Evolutionary conservation across 2,329 filamentous ascomycete species (phyloP), one percentile per base, ranked within the genome.

Genomic region (Bipolaris sorokiniana): DNA sequence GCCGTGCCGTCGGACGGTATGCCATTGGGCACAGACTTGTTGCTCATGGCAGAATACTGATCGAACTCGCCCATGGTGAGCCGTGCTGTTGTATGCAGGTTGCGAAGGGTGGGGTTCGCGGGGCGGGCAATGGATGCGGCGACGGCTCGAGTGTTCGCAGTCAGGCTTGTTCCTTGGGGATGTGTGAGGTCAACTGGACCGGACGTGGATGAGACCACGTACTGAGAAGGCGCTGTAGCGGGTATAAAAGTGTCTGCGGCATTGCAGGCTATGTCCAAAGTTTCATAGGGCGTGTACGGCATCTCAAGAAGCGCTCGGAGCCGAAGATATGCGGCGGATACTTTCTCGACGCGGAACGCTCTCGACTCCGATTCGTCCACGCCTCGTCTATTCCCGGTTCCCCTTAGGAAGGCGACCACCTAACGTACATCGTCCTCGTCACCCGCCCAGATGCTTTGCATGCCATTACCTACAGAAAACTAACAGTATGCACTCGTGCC

Each of bases 41-140:
- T 62, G 56, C 70, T 62, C 55, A 70, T 74, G 41, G 69, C 68
- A 36, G 68, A 68, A 49, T 73, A 73, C 6, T 66, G 61, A 33
- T 65, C 65, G 46, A 72, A 69, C 28, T 72, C 68, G 2, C 72
- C 72, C 72, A 75, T 75, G 56, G 54, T 62, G 61, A 57, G 37
- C 23, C 54, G 64, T 52, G 48, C 28, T 34, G 57, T 38, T 7
- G 54, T 56, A 60, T 68, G 63, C 15, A 69, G 59, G 36, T 38
- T 48, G 52, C 58, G 63, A 15, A 23, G 28, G 37, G 45, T 23
- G 50, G 31, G 54, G 51, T 48, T 54, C 45, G 40, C 59, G 59
- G 60, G 61, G 62, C 52, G 45, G 45, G 26, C 16, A 31, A 56
- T 18, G 45, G 38, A 48, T 26, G 51, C 22, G n/a, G 47, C n/a